Evolutionary conservation across 1,284 basidiomycete species (phyloP).

Genomic region (Sanghuangporus sanghuang): DNA sequence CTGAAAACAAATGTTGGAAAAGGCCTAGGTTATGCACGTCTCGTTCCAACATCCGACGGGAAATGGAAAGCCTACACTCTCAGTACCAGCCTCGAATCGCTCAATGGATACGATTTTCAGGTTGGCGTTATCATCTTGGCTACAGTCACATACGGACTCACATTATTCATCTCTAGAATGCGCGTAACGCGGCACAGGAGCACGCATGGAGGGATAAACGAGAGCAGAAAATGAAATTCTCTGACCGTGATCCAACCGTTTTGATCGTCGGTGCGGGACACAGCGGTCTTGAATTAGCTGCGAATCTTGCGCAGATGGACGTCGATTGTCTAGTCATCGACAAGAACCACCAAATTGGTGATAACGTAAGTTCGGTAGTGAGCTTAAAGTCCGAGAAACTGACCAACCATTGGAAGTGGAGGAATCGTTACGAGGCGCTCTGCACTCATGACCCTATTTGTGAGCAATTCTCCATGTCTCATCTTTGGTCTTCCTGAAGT

Average conservation of each 20-base stretch:
- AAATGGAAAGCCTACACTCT: constrained; percentile 54
- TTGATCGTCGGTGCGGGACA: constrained; percentile 64
- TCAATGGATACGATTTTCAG: constrained; percentile 31
- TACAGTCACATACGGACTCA: neutral
- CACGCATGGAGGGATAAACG: constrained; percentile 34
- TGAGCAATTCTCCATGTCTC: constrained; percentile 31
- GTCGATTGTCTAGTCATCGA: constrained; percentile 51
- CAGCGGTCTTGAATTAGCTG: constrained; percentile 55
- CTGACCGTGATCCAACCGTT: constrained; percentile 36
- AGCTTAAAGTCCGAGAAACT: neutral
- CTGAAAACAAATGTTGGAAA: constrained; percentile 49
- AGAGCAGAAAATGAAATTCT: constrained; percentile 35
- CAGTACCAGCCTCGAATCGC: constrained; percentile 53
- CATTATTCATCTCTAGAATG: neutral
- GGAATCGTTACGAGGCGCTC: constrained; percentile 51
- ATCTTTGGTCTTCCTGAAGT: neutral
- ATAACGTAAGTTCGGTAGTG: constrained; percentile 24
- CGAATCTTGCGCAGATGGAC: constrained; percentile 49
- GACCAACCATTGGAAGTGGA: constrained; percentile 33
- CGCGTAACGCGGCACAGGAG: constrained; percentile 32
- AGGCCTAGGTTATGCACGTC: constrained; percentile 46
- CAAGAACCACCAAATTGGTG: constrained; percentile 45
- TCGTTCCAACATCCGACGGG: constrained; percentile 42
- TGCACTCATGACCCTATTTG: constrained; percentile 64
- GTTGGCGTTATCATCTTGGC: neutral